These are phyloP conservation scores for Teunomyces funiuensis DNA, from an alignment of 805 yeast genomes.

Conservation along the genomic window DNA sequence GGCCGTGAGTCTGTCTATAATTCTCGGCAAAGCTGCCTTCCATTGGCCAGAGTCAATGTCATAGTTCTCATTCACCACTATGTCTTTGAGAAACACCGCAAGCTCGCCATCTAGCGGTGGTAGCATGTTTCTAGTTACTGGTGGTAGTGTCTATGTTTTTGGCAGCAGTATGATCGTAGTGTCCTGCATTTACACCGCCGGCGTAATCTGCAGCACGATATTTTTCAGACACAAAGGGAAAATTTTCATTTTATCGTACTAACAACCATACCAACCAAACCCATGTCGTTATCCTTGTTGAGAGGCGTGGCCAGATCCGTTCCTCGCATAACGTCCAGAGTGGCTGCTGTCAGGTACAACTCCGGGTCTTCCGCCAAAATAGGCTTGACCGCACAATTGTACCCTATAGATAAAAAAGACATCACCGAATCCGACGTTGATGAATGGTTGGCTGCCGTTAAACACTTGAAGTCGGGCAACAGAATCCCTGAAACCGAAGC, in stretches of 20 bases:
- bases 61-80: not conserved
- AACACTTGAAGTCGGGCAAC: constrained; percentile 34
- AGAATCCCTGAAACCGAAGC: constrained; percentile 30
- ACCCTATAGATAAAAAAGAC: constrained; percentile 36
- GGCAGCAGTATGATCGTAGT: not conserved
- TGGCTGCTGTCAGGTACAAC: constrained; percentile 12
- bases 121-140: not conserved
- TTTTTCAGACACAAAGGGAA: constrained; percentile 6
- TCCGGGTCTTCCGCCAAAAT: constrained; percentile 6
- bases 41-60: constrained; percentile 6
- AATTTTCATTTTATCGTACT: constrained; percentile 5
- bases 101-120: constrained; percentile 4
- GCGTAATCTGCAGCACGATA: not conserved
- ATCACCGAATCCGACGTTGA: constrained; percentile 43
- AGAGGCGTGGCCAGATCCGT: constrained; percentile 3
- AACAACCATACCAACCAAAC: not conserved
- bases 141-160: constrained; percentile 1
- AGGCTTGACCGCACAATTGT: constrained; percentile 35
- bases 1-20: constrained; percentile 9
- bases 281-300: constrained; percentile 3
- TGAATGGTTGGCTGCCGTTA: constrained; percentile 48
- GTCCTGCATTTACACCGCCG: not conserved
- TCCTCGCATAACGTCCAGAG: constrained; percentile 1
- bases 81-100: not conserved
- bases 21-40: constrained; percentile 12